Evolutionary conservation across 176 grass and related monocot genomes (phyloP), one percentile per base, ranked within the genome.

Genomic region (Musa itinerans): DNA sequence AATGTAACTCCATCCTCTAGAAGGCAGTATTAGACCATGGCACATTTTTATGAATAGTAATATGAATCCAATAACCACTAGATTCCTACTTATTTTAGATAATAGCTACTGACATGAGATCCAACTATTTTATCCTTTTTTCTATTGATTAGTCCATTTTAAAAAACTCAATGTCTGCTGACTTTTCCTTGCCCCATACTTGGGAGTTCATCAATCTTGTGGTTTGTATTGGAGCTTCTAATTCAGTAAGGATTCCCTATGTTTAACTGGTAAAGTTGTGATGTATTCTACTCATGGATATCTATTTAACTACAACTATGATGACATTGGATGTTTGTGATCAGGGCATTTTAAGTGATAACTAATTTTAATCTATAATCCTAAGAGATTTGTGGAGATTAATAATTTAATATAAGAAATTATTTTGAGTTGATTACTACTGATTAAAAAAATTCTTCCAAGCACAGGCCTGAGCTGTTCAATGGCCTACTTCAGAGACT

Each of bases 391-490:
- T 10, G 9, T 11, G 55, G 13, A 26, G 11, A 2, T 25, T 54
- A n/a, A 19, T 19, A 19, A 19, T 62, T 17, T 62, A 17, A 29
- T 26, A 17, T 74, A 10, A 50, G 5, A 16, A 70, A 74, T 50
- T 56, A 56, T 57, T 69, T 11, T 74, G 63, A 54, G 82, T 61
- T 20, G 12, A n/a, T 70, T 22, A 75, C 53, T 78, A 75, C 76
- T 92, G 68, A 89, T 27, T 24, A 54, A 79, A 61, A 55, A 76
- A 29, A 56, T 87, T 87, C 76, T 85, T 59, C 82, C 84, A 86
- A 83, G 70, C 66, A 79, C 24, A 99, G 95, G 91, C 90, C 95
- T 87, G 88, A 94, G 75, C 86, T 80, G 65, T 99, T 99, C 76
- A 89, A 86, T 70, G 63, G 61, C 81, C 85, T 99, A 76, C 87